Base-by-base conservation (phyloP, 2,329 filamentous ascomycete genomes). In the Paecilomyces niveus region DNA sequence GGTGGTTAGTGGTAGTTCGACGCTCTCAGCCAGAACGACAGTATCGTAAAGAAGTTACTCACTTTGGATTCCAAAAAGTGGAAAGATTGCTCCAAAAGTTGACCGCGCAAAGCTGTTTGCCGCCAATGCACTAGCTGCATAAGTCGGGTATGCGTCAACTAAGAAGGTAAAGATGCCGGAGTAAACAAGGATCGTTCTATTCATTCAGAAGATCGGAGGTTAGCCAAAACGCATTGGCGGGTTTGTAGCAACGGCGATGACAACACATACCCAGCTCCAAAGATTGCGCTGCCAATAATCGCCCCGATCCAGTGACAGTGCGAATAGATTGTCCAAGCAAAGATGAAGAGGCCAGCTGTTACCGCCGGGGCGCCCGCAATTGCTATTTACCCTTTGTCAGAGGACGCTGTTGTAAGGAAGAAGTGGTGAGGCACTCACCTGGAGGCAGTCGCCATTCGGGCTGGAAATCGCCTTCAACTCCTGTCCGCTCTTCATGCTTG, bases 161-260 rank as follows among this genome's bases (percentile, higher is more conserved):
- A 95, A 78, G 76, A 95, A 96, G 11, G 91, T 95, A 73, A 96
- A 96, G 64, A 95, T 85, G 56, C 91, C 90, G 58, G 85, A 87
- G 74, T 90, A 97, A 31, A 89, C 85, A 59, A 95, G 83, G 60
- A 96, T 83, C 57, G 85, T 87, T 56, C 89, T 90, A 65, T 62
- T n/a, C n/a, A n/a, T n/a, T n/a, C n/a, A n/a, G 67, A 67, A 67
- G 66, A 69, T 72, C 69, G 69, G 67, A 69, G 7, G 22, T 52
- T 52, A 52, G 50, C 24, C 50, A 52, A 18, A 7, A 26, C 13
- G 2, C 21, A 3, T 8, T 13, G n/a, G 1, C 5, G 13, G 13
- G 10, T 10, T 11, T 2, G 13, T 33, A 15, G 21, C 45, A 50
- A 24, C 24, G 10, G 22, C 29, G 3, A 21, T 15, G 50, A n/a